phyloP scores from a whole-genome alignment of 345 rosid genomes.

The Hibiscus mutabilis region DNA sequence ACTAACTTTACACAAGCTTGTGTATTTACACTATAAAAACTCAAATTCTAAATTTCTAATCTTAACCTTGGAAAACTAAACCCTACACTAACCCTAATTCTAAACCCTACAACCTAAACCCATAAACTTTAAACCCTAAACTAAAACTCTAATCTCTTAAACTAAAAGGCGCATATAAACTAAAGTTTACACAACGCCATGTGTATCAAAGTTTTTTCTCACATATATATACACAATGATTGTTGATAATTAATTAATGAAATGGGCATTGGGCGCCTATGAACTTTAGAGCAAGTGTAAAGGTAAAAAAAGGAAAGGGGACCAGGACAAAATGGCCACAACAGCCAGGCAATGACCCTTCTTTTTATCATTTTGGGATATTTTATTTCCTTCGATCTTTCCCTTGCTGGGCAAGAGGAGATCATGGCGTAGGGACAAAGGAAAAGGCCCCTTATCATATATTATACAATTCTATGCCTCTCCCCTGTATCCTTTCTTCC shows the following conservation, averaged over 20 bases:
- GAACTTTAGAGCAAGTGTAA: not conserved
- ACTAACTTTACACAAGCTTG: too few relatives aligned
- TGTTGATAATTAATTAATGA: not conserved
- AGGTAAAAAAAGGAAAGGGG: not conserved
- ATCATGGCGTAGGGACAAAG: not conserved
- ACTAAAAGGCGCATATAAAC: too few relatives aligned
- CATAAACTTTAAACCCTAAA: too few relatives aligned
- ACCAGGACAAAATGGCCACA: not conserved
- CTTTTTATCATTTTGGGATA: not conserved
- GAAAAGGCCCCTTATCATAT: not conserved
- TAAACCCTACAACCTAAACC: too few relatives aligned
- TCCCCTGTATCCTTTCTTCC: slow-evolving; percentile 27
- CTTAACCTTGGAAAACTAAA: too few relatives aligned
- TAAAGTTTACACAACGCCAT: too few relatives aligned
- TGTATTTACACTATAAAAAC: too few relatives aligned
- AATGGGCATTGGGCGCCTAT: not conserved
- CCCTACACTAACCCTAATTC: too few relatives aligned
- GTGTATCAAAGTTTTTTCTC: too few relatives aligned
- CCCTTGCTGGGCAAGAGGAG: not conserved
- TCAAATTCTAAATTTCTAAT: too few relatives aligned
- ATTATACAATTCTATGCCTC: not conserved
- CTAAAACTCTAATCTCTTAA: too few relatives aligned
- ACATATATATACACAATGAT: not conserved
- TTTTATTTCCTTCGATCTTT: not conserved
- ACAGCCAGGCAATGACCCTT: not conserved